phyloP scores from a whole-genome alignment of 352 stramenopile species.

The Globisporangium cylindrosporum region DNA sequence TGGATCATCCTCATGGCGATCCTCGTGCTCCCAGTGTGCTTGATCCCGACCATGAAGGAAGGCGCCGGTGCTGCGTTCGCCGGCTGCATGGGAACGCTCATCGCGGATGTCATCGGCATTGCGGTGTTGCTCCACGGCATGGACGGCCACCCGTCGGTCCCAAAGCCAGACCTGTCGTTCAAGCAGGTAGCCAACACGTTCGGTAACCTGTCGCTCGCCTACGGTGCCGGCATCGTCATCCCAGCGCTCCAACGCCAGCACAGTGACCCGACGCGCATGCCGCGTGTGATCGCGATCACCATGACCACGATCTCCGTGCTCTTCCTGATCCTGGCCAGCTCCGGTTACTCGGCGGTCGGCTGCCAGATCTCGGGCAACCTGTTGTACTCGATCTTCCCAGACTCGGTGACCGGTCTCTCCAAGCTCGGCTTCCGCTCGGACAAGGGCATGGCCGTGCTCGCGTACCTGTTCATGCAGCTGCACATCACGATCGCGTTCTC shows the following conservation, averaged over 20 bases:
- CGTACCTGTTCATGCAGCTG: constrained; percentile 17
- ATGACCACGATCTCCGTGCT: constrained; percentile 39
- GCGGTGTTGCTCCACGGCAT: constrained; percentile 23
- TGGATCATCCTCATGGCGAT: constrained; percentile 34
- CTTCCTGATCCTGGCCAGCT: constrained; percentile 37
- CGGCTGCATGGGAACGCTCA: constrained; percentile 25
- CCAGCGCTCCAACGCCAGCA: constrained; percentile 50
- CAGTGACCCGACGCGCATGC: constrained; percentile 47
- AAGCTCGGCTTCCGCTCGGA: constrained; percentile 29
- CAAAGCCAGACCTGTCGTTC: constrained; percentile 21
- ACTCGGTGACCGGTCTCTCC: constrained; percentile 21
- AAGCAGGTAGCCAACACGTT: constrained; percentile 24
- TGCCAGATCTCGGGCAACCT: constrained; percentile 50
- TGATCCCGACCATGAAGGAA: constrained; percentile 32
- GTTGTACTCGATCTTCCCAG: constrained; percentile 16
- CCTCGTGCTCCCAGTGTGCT: constrained; percentile 22
- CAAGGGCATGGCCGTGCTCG: constrained; percentile 24
- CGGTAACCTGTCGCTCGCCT: constrained; percentile 31
- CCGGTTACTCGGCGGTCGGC: constrained; percentile 41
- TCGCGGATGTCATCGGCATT: constrained; percentile 26
- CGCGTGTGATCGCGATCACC: constrained; percentile 44
- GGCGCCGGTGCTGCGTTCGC: constrained; percentile 25
- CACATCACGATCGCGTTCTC: constrained; percentile 37
- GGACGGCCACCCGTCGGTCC: constrained; percentile 18
- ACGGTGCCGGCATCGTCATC: constrained; percentile 38